These are phyloP conservation scores for Fusarium kyushuense DNA, from an alignment of 2,329 filamentous ascomycete species.

Conservation along the genomic window DNA sequence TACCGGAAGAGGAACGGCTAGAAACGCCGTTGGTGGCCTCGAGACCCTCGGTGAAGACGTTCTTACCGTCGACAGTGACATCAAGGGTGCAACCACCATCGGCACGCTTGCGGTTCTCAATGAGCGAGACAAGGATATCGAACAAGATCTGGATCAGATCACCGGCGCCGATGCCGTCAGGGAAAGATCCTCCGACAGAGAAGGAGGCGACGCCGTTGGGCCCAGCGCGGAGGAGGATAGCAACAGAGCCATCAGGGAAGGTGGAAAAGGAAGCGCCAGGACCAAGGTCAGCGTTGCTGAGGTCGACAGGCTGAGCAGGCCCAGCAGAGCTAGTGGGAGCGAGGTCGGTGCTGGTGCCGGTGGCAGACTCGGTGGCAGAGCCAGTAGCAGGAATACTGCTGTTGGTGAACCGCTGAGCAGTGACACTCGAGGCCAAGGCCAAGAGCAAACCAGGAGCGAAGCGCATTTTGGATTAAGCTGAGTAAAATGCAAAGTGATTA, in stretches of 20 bases:
- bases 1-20: too few species aligned
- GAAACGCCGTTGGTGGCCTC: neutral
- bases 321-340: neutral
- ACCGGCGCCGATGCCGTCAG: rapidly evolving
- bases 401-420: constrained; percentile 41
- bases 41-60: neutral
- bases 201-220: constrained; percentile 3
- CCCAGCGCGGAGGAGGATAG: rapidly evolving
- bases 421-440: constrained; percentile 28
- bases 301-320: neutral
- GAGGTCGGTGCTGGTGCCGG: neutral
- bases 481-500: neutral
- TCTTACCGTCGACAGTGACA: neutral
- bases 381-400: constrained; percentile 10
- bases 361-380: neutral
- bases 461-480: constrained; percentile 29
- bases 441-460: constrained; percentile 22
- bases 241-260: neutral
- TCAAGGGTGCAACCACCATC: constrained; percentile 7
- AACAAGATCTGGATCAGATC: constrained; percentile 20
- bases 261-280: neutral
- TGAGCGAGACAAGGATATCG: neutral
- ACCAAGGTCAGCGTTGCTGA: neutral
- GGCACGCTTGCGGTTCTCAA: constrained; percentile 14
- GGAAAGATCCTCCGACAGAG: neutral